These are phyloP conservation scores for Pleurotus tuber-regium DNA, from an alignment of 768 basidiomycete genomes.

Conservation along the genomic window DNA sequence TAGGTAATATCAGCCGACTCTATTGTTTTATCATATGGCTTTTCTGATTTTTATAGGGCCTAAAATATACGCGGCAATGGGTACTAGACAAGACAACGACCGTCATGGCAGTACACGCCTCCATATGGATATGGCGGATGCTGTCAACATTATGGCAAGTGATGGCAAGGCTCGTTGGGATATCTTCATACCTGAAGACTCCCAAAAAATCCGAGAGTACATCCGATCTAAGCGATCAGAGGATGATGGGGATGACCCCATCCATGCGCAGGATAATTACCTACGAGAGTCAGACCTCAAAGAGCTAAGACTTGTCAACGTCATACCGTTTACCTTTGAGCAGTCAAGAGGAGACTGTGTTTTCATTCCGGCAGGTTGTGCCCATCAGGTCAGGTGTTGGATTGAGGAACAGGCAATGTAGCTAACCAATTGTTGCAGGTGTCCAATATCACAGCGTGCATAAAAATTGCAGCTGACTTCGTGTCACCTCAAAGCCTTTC, in stretches of 20 bases:
- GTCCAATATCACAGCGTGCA: conserved; percentile 1
- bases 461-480: conserved; percentile 10
- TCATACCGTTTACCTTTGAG: conserved; percentile 59
- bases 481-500: background rate
- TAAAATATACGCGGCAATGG: conserved; percentile 73
- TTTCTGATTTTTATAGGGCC: conserved; percentile 42
- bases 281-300: conserved; percentile 26
- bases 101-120: conserved; percentile 64
- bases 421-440: background rate
- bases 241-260: background rate
- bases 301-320: conserved; percentile 52
- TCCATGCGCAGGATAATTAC: conserved; percentile 1
- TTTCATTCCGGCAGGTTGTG: conserved; percentile 73
- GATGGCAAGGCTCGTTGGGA: conserved; percentile 70
- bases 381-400: conserved; percentile 50
- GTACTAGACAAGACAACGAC: conserved; percentile 44
- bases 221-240: conserved; percentile 48
- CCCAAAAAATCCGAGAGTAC: conserved; percentile 54
- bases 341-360: conserved; percentile 71
- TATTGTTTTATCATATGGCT: conserved; percentile 6
- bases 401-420: background rate
- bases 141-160: conserved; percentile 65
- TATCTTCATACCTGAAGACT: conserved; percentile 59
- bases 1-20: conserved; percentile 1
- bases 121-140: conserved; percentile 73